A percentile compares a stretch with the other conserved stretches of the same genome.
Conservation (phyloP, 345 rosid species). For the Alliaria petiolata region DNA sequence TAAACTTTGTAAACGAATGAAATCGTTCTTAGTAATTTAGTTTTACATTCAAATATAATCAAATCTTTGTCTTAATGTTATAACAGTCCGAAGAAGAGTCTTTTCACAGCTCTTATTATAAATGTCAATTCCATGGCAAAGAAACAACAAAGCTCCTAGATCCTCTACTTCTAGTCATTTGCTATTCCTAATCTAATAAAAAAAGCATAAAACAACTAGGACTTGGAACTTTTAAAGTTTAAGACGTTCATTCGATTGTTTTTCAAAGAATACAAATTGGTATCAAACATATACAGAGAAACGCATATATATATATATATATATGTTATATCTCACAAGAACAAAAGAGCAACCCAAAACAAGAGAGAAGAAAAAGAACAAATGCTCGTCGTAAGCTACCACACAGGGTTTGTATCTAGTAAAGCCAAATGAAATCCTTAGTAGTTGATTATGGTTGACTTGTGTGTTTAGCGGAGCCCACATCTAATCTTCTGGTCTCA, state of each 20-base stretch:
- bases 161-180: too few species aligned
- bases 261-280: slow-evolving; percentile 32
- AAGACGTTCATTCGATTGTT: slow-evolving; percentile 1
- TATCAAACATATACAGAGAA: slow-evolving; percentile 31
- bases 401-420: slow-evolving; percentile 15
- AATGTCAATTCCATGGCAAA: too few species aligned
- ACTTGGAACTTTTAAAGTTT: background rate
- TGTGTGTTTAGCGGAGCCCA: slow-evolving; percentile 2
- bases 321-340: slow-evolving; percentile 28
- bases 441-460: slow-evolving; percentile 26
- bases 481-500: slow-evolving; percentile 18
- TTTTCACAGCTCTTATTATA: too few species aligned
- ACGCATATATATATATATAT: too few species aligned
- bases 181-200: too few species aligned
- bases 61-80: too few species aligned
- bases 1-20: too few species aligned
- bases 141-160: too few species aligned
- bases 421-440: slow-evolving; percentile 26
- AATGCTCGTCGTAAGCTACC: slow-evolving; percentile 15
- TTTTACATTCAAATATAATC: too few species aligned
- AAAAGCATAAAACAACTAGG: too few species aligned
- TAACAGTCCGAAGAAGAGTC: too few species aligned
- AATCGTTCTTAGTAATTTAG: too few species aligned
- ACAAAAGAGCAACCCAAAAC: slow-evolving; percentile 16
- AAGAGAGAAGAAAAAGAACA: background rate